Conservation (phyloP, 108 stramenopile genomes). For the Pseudonitzschia pungens region DNA sequence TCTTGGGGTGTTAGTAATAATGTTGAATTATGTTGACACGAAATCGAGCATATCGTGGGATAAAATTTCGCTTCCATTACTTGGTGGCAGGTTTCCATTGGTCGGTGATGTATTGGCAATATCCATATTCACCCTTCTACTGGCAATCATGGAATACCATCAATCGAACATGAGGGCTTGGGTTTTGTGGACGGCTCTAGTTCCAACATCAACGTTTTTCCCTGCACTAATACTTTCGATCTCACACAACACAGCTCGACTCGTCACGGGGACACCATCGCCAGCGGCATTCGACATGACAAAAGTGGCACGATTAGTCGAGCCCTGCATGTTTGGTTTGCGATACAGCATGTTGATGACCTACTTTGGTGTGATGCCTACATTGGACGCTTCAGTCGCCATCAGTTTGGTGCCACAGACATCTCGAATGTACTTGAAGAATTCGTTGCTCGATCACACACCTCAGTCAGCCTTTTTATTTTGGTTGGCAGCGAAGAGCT, state of each 20-base stretch:
- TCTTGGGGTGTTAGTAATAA: constrained; percentile 12
- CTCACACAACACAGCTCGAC: constrained; percentile 24
- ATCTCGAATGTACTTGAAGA: constrained; percentile 7
- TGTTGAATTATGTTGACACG: constrained; percentile 14
- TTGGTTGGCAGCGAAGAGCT: background rate
- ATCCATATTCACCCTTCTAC: constrained; percentile 18
- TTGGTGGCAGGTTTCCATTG: constrained; percentile 16
- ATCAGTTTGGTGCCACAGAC: constrained; percentile 6
- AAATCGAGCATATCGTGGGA: constrained; percentile 28
- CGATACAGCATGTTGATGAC: constrained; percentile 20
- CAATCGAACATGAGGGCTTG: constrained; percentile 15
- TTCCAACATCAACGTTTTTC: constrained; percentile 18
- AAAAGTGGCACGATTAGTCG: constrained; percentile 22
- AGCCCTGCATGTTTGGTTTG: constrained; percentile 32
- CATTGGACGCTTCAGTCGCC: constrained; percentile 25
- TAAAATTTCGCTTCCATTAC: background rate
- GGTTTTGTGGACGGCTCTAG: constrained; percentile 23
- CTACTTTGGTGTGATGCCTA: constrained; percentile 16
- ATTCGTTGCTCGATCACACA: background rate
- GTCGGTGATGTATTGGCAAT: constrained; percentile 19
- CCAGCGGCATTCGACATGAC: constrained; percentile 16
- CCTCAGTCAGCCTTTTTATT: background rate
- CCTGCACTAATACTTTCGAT: constrained; percentile 26
- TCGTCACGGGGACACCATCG: constrained; percentile 4
- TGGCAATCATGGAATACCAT: constrained; percentile 18